Conservation (phyloP, 2,329 filamentous ascomycete genomes). For the Colletotrichum tabaci region DNA sequence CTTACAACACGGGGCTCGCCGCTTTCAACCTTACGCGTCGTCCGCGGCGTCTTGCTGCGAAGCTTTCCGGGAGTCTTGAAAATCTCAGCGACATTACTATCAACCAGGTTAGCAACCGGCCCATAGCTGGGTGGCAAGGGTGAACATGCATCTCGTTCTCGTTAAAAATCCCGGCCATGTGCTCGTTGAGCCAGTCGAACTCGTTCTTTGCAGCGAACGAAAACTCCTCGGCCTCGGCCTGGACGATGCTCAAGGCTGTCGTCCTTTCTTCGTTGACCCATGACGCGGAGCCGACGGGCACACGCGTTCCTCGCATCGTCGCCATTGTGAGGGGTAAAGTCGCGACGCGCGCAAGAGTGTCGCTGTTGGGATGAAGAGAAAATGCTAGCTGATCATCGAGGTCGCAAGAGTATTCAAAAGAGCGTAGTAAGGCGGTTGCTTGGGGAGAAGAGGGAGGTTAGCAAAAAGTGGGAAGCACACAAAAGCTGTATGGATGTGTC, state of each 20-base stretch:
- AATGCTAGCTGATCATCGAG: conserved; percentile 44
- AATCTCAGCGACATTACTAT: conserved; percentile 91
- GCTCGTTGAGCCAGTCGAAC: conserved; percentile 97
- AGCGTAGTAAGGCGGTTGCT: conserved; percentile 29
- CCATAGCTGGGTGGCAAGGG: conserved; percentile 37
- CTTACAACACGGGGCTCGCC: conserved; percentile 76
- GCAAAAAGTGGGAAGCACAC: conserved; percentile 41
- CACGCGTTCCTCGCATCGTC: conserved; percentile 70
- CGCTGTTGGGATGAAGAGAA: conserved; percentile 30
- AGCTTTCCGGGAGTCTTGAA: conserved; percentile 94
- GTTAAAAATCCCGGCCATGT: conserved; percentile 95
- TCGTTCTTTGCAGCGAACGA: conserved; percentile 93
- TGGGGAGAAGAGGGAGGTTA: conserved; percentile 43
- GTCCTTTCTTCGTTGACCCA: conserved; percentile 91
- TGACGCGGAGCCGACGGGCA: conserved; percentile 83
- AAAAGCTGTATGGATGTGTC: conserved; percentile 37
- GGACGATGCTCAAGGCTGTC: conserved; percentile 81
- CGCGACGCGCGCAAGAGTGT: conserved; percentile 38
- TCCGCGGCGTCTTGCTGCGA: conserved; percentile 85
- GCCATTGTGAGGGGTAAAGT: conserved; percentile 44
- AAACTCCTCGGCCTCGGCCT: conserved; percentile 92
- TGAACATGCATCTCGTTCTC: conserved; percentile 84
- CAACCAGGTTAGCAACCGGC: conserved; percentile 2
- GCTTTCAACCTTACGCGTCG: conserved; percentile 72
- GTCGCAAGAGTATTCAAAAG: conserved; percentile 31